Percentiles rank a stretch among this genome's conserved stretches.
Evolutionary conservation across 2,329 filamentous ascomycete genomes (phyloP).

Genomic region (Pestalotiopsis sp.): DNA sequence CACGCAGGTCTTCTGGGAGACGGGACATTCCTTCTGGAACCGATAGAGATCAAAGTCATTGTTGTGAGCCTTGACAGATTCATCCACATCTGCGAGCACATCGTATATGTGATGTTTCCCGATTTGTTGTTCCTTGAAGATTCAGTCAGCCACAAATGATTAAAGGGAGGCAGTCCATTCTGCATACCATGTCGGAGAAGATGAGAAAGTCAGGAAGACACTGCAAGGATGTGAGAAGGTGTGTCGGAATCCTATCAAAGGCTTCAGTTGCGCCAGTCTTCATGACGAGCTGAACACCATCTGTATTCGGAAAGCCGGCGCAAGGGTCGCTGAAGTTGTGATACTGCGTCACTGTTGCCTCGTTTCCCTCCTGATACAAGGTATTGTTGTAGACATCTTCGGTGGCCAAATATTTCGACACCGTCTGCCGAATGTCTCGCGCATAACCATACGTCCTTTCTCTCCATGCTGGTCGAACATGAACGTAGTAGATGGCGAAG

Average conservation of each 20-base stretch:
- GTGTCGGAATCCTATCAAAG: constrained; percentile 51
- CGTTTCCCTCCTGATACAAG: constrained; percentile 36
- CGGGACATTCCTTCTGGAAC: constrained; percentile 44
- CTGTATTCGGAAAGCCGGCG: constrained; percentile 41
- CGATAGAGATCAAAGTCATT: constrained; percentile 46
- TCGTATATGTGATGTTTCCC: constrained; percentile 43
- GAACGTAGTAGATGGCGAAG: constrained; percentile 22
- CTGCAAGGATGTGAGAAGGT: constrained; percentile 51
- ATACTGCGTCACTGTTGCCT: constrained; percentile 31
- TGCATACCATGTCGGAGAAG: constrained; percentile 54
- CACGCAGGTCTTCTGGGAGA: constrained; percentile 45
- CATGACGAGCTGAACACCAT: constrained; percentile 50
- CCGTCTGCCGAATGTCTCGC: constrained; percentile 27
- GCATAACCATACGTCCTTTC: constrained; percentile 27
- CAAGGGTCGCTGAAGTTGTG: constrained; percentile 36
- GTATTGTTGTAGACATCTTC: constrained; percentile 38
- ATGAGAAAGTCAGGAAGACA: constrained; percentile 53
- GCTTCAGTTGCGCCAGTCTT: constrained; percentile 60
- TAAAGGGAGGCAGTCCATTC: constrained; percentile 6
- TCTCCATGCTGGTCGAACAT: constrained; percentile 26
- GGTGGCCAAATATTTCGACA: constrained; percentile 26
- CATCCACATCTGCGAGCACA: constrained; percentile 35
- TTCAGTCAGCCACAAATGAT: background rate
- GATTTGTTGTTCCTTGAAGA: constrained; percentile 46
- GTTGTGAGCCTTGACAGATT: constrained; percentile 37